Percentiles rank a stretch among this genome's conserved stretches.
These are phyloP conservation scores for Pythium rhizo-oryzae DNA, from an alignment of 352 stramenopile genomes.

Conservation along the genomic window DNA sequence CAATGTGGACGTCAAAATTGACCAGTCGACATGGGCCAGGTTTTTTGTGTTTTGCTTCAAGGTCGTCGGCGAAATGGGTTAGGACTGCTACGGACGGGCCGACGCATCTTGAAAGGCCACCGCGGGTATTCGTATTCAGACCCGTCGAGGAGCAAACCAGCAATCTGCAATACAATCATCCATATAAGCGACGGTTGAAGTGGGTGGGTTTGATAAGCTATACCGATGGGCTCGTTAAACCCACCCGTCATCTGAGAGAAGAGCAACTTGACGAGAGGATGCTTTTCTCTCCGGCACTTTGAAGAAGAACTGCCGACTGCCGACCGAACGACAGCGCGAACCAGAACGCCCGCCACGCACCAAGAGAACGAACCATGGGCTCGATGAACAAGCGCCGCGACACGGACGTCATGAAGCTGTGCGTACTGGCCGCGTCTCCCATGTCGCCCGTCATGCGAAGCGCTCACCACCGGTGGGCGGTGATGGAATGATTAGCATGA, in stretches of 20 bases:
- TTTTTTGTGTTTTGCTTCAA: constrained; percentile 23
- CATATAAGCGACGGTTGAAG: not conserved
- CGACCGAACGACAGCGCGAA: not conserved
- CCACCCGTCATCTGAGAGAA: constrained; percentile 21
- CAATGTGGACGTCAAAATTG: constrained; percentile 4
- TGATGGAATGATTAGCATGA: constrained; percentile 66
- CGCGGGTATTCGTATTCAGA: not conserved
- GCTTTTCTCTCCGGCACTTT: constrained; percentile 28
- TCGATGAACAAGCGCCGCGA: constrained; percentile 85
- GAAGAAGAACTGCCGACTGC: constrained; percentile 22
- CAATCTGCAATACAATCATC: not conserved
- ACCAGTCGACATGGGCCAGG: constrained; percentile 12
- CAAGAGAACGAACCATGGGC: constrained; percentile 40
- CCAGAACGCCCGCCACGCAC: constrained; percentile 2
- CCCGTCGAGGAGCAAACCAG: not conserved
- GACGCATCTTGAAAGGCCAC: constrained; percentile 18
- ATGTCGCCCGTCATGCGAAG: not conserved
- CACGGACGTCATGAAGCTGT: constrained; percentile 93
- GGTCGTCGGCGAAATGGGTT: constrained; percentile 10
- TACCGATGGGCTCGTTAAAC: not conserved
- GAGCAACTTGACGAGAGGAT: constrained; percentile 29
- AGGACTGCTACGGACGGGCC: not conserved
- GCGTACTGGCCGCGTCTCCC: not conserved
- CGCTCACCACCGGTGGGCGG: not conserved
- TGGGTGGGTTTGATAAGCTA: not conserved